Evolutionary conservation across 2,329 filamentous ascomycete genomes (phyloP), one percentile per base, ranked within the genome.

Genomic region (Emmonsia crescens): DNA sequence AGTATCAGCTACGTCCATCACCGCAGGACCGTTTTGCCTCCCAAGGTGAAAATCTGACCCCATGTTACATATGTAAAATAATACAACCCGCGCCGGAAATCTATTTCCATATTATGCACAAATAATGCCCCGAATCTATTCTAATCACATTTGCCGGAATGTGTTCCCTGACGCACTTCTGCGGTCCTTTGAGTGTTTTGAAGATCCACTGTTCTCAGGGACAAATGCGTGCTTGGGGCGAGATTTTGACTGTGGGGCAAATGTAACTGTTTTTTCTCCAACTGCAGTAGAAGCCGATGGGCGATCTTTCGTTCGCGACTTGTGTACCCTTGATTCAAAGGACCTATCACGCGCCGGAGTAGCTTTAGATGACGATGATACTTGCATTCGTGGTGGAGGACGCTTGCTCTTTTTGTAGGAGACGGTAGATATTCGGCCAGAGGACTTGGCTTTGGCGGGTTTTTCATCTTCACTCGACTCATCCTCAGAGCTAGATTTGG

Each of bases 241-340:
- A 62, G 69, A 64, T 68, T 80, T 80, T 63, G 72, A 72, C 54
- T 76, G 73, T 0, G 85, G 84, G 59, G 78, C 81, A 73, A 87
- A 87, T 0, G 83, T 83, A 63, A 87, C 79, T 65, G 85, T 80
- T 67, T 82, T 79, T 64, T 80, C 79, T 19, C 79, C 79, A 31
- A 78, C 77, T 0, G 75, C 75, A 38, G 69, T 71, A 56, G 68
- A 68, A 21, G 72, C 69, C 9, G 68, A 64, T 10, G 73, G 70
- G 40, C 71, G 71, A 31, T 72, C 68, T 46, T 69, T 75, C 4
- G 71, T 70, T 48, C 72, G 72, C 69, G 77, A 73, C 56, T 75
- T 77, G 54, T 77, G 74, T 4, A 82, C 80, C n/a, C 83, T 76
- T 6, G 82, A 77, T 3, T 80, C 83, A 67, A 87, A 87, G 0